phyloP scores from a whole-genome alignment of 2,329 filamentous ascomycete genomes.

The Claviceps spartinae region DNA sequence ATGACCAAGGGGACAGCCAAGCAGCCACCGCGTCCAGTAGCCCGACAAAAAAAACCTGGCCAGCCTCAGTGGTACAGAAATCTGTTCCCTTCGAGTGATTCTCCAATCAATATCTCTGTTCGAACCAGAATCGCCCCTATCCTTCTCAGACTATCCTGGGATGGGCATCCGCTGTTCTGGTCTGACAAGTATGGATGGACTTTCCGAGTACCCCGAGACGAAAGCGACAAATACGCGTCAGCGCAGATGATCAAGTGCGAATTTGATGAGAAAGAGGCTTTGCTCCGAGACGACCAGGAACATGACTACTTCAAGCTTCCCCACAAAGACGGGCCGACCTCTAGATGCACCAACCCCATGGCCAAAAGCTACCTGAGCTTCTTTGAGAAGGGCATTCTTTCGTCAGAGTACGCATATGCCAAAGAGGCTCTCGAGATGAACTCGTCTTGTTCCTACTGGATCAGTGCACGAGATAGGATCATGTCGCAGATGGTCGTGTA shows the following conservation, averaged over 20 bases:
- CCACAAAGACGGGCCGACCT: slow-evolving; percentile 82
- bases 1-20: slow-evolving; percentile 91
- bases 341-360: slow-evolving; percentile 74
- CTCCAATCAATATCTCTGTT: slow-evolving; percentile 65
- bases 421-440: slow-evolving; percentile 98
- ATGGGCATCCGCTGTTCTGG: slow-evolving; percentile 82
- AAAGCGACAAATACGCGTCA: slow-evolving; percentile 50
- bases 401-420: slow-evolving; percentile 78
- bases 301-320: slow-evolving; percentile 82
- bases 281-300: slow-evolving; percentile 50
- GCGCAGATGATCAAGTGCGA: slow-evolving; percentile 63
- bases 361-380: slow-evolving; percentile 84
- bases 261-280: slow-evolving; percentile 59
- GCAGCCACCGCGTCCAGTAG: slow-evolving; percentile 61
- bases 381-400: slow-evolving; percentile 79
- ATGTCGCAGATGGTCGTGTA: slow-evolving; percentile 94
- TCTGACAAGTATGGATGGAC: slow-evolving; percentile 90
- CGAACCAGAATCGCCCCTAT: slow-evolving; percentile 79
- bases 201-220: slow-evolving; percentile 56
- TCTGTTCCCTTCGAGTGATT: slow-evolving; percentile 56
- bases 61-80: slow-evolving; percentile 96
- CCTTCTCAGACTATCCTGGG: slow-evolving; percentile 74
- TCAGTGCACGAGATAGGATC: slow-evolving; percentile 85
- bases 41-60: slow-evolving; percentile 82
- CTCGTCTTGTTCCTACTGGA: slow-evolving; percentile 97